Evolutionary conservation across 495 filamentous ascomycete species (phyloP).

Genomic region (Pseudomonodictys pantanalensis): DNA sequence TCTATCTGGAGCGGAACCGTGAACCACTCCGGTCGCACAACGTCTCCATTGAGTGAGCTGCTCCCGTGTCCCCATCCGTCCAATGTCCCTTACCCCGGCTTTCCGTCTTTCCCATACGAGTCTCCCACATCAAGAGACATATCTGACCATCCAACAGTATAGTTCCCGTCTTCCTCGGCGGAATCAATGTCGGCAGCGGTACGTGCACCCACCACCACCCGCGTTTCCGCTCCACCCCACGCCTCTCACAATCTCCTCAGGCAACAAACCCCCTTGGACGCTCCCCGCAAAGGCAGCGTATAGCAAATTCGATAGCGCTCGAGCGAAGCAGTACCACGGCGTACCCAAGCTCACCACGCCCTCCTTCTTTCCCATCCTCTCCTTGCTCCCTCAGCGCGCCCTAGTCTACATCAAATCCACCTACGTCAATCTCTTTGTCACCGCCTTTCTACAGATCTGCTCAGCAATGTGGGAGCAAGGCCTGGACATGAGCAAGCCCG

Average conservation of each 20-base stretch:
- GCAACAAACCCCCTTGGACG: conserved; percentile 73
- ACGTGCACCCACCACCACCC: conserved; percentile 24
- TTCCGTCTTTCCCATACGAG: neutral
- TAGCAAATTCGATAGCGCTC: conserved; percentile 50
- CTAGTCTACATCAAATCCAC: conserved; percentile 61
- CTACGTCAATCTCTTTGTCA: conserved; percentile 39
- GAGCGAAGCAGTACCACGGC: conserved; percentile 57
- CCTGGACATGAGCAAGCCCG: conserved; percentile 50
- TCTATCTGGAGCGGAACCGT: conserved; percentile 56
- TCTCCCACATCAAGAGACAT: neutral
- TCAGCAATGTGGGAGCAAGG: conserved; percentile 48
- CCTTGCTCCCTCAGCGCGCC: conserved; percentile 59
- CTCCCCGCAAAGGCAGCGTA: conserved; percentile 64
- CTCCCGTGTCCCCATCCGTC: neutral
- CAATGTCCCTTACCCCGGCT: neutral
- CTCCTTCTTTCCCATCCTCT: conserved; percentile 52
- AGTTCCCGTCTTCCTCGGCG: conserved; percentile 71
- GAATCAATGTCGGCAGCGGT: conserved; percentile 65
- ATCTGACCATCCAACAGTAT: conserved; percentile 45
- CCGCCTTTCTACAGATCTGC: conserved; percentile 48
- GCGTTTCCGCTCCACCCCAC: neutral
- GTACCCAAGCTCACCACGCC: conserved; percentile 47
- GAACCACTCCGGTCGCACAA: conserved; percentile 53
- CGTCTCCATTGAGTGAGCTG: conserved; percentile 59
- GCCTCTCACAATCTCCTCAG: conserved; percentile 35